Evolutionary conservation across 257 asterid species (phyloP).

Genomic region (Knoxia roxburghii): DNA sequence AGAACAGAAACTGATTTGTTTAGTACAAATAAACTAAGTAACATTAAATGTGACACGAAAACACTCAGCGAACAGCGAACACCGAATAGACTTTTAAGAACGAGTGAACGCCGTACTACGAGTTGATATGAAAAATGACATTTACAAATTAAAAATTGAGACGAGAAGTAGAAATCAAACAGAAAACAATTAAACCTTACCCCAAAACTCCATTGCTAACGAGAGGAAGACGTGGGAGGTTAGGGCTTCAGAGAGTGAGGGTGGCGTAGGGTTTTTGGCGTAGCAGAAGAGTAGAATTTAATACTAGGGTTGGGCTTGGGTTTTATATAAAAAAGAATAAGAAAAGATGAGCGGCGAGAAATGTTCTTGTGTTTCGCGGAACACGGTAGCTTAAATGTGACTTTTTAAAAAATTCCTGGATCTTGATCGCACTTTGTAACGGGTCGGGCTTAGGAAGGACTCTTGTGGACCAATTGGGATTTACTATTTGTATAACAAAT

Average conservation of each 20-base stretch:
- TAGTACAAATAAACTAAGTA: not conserved
- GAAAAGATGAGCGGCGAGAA: not conserved
- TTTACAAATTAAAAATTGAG: too few species aligned
- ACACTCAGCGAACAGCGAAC: too few species aligned
- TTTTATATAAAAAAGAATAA: constrained; percentile 7
- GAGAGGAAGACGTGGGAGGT: not conserved
- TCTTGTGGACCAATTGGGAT: too few species aligned
- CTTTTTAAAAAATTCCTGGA: not conserved
- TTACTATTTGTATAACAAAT: too few species aligned
- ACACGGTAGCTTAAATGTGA: constrained; percentile 1
- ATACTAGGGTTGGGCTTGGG: constrained; percentile 10
- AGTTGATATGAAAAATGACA: too few species aligned
- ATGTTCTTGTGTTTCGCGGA: constrained; percentile 3
- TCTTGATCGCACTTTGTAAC: not conserved
- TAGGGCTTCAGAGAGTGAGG: constrained; percentile 18
- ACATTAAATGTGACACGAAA: not conserved
- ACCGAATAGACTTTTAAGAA: too few species aligned
- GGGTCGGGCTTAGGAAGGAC: not conserved
- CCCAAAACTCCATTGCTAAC: constrained; percentile 62
- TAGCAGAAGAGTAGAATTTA: not conserved
- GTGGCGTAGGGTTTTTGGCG: constrained; percentile 21
- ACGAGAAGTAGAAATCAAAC: too few species aligned
- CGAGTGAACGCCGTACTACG: too few species aligned
- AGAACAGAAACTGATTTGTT: too few species aligned
- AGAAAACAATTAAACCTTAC: constrained; percentile 20